Evolutionary conservation across 2,329 filamentous ascomycete species (phyloP), one percentile per base, ranked within the genome.

Genomic region (Truncatella angustata): DNA sequence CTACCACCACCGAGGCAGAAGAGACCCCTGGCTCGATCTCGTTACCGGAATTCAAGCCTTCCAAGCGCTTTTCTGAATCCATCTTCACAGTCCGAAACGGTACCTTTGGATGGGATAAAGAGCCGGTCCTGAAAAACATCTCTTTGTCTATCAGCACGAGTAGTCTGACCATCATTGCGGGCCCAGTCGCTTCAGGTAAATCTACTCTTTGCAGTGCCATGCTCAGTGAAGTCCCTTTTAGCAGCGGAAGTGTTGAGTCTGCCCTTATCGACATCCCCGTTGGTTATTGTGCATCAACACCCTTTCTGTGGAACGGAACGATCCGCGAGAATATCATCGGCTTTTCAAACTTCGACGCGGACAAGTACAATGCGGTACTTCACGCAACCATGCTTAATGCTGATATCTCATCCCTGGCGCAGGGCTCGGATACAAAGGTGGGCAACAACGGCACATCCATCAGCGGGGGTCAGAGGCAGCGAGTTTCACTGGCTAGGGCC

Each of bases 171-270:
- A 65, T 77, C 3, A 57, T 78, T 0, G 61, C 74, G 5, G 74
- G 75, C 0, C 72, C 74, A 1, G 63, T 77, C 4, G 76, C 70
- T 1, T 71, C 69, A 0, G 75, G 75, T 0, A 78, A 78, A 54
- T 74, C 70, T 0, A 72, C 74, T 0, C 55, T 78, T 0, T 68
- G 74, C 54, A 72, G 71, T 45, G 67, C 67, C 0, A 58, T 78
- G 0, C 59, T 73, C 0, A 67, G 71, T 5, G 70, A 73, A 56
- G 61, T 68, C 3, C 65, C 69, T 1, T 57, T 63, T 1, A 36
- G 49, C 5, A 45, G 56, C 12, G 69, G 67, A 3, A n/a, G n/a
- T n/a, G n/a, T n/a, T n/a, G 50, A 67, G 39, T 42, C 53, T 2
- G 4, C 58, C 42, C 7, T 21, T 10, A 16, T 56, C 52, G 16